Evolutionary conservation across 257 asterid genomes (phyloP).

Genomic region (Ehretia macrophylla): DNA sequence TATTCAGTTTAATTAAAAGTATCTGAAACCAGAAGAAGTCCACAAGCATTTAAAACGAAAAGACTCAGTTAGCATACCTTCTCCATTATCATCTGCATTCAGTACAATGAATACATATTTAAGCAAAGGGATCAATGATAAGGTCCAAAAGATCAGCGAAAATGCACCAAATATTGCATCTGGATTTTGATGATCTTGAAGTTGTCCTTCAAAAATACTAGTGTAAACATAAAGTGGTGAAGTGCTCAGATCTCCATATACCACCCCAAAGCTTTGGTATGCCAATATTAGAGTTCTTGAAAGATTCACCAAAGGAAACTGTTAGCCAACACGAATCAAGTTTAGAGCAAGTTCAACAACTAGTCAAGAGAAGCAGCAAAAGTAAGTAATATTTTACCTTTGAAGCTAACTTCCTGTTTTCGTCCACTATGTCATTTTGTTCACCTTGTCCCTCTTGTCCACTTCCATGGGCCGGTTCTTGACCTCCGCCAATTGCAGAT

Average conservation of each 20-base stretch:
- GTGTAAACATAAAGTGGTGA: conserved; percentile 88
- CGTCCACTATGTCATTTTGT: conserved; percentile 17
- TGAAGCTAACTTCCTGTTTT: conserved; percentile 18
- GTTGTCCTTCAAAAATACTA: conserved; percentile 65
- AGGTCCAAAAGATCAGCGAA: conserved; percentile 91
- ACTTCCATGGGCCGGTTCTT: conserved; percentile 26
- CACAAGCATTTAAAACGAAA: conserved; percentile 1
- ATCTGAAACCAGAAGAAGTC: not conserved
- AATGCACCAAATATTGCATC: conserved; percentile 86
- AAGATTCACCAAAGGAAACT: conserved; percentile 45
- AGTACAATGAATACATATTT: conserved; percentile 62
- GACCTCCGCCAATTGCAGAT: conserved; percentile 31
- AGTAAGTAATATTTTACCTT: conserved; percentile 38
- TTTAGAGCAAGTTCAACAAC: conserved; percentile 6
- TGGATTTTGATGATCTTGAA: conserved; percentile 49
- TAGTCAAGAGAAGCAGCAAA: not conserved
- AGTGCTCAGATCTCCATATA: conserved; percentile 92
- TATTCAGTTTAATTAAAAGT: not conserved
- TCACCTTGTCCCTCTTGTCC: conserved; percentile 38
- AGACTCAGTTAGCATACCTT: conserved; percentile 47
- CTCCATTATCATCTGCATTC: conserved; percentile 86
- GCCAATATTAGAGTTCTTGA: conserved; percentile 60
- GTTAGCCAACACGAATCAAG: conserved; percentile 31
- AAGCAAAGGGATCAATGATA: conserved; percentile 86
- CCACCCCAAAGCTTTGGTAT: conserved; percentile 96